Conservation (phyloP, 2,329 filamentous ascomycete species). For the Iodosphaeria phyllophila region DNA sequence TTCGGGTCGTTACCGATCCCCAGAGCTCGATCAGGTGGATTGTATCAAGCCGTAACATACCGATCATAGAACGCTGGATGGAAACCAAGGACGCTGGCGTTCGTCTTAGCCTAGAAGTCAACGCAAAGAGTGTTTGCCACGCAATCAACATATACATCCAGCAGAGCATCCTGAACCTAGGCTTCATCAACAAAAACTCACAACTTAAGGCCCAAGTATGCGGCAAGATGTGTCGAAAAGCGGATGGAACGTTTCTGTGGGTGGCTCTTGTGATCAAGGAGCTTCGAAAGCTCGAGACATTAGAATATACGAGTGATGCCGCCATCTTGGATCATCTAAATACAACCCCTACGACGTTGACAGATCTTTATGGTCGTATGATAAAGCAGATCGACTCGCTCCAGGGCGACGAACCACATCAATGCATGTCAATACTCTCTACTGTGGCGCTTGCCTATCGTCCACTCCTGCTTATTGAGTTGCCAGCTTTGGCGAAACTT, state of each 20-base stretch:
- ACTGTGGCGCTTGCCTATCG: slow-evolving; percentile 12
- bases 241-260: slow-evolving; percentile 22
- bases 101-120: slow-evolving; percentile 18
- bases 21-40: slow-evolving; percentile 20
- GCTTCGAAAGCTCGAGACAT: too few species aligned
- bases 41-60: slow-evolving; percentile 24
- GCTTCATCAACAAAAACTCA: too few species aligned
- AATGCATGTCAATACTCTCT: slow-evolving; percentile 16
- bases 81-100: slow-evolving; percentile 14
- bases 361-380: slow-evolving; percentile 19
- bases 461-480: slow-evolving; percentile 17
- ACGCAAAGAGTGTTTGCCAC: slow-evolving; percentile 12
- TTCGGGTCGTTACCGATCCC: too few species aligned
- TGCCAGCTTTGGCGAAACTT: too few species aligned
- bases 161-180: slow-evolving; percentile 10
- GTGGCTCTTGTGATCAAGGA: slow-evolving; percentile 19
- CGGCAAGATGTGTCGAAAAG: slow-evolving; percentile 10
- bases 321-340: too few species aligned
- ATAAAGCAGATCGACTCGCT: slow-evolving; percentile 13
- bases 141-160: slow-evolving; percentile 20
- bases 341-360: too few species aligned
- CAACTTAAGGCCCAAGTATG: too few species aligned
- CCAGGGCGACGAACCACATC: slow-evolving; percentile 12
- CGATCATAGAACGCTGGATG: too few species aligned
- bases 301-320: too few species aligned